These are phyloP conservation scores for Coccomyxa subellipsoidea DNA, from an alignment of 163 green algal genomes.

Conservation along the genomic window DNA sequence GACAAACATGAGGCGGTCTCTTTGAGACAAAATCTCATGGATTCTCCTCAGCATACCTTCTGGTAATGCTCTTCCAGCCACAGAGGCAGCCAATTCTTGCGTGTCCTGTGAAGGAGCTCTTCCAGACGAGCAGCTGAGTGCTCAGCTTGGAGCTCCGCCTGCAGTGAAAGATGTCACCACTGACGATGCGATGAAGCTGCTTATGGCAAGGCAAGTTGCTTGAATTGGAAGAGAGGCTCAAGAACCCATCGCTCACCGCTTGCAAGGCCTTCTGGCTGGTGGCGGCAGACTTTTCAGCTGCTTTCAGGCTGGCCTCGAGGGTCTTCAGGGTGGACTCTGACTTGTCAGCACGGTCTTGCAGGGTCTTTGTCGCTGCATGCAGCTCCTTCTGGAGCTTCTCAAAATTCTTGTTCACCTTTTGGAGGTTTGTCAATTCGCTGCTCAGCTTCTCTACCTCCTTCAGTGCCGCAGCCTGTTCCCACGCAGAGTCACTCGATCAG, in stretches of 20 bases:
- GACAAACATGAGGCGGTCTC: too few relatives aligned
- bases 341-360: background rate
- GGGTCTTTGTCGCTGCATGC: background rate
- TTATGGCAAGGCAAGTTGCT: background rate
- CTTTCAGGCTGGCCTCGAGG: background rate
- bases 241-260: too few relatives aligned
- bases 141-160: background rate
- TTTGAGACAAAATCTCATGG: background rate
- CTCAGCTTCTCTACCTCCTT: slow-evolving; percentile 8
- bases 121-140: background rate
- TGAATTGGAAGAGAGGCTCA: background rate
- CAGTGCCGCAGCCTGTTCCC: background rate
- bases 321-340: background rate
- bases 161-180: background rate
- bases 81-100: background rate
- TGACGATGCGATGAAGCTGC: background rate
- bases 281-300: background rate
- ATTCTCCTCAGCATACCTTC: background rate
- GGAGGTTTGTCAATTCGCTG: background rate
- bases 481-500: too few relatives aligned
- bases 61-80: slow-evolving; percentile 1
- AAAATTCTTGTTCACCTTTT: background rate
- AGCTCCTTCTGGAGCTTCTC: background rate
- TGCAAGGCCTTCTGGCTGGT: background rate
- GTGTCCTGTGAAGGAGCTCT: background rate